Evolutionary conservation across 2,329 filamentous ascomycete species (phyloP).

Genomic region (Pseudopyricularia javanii): DNA sequence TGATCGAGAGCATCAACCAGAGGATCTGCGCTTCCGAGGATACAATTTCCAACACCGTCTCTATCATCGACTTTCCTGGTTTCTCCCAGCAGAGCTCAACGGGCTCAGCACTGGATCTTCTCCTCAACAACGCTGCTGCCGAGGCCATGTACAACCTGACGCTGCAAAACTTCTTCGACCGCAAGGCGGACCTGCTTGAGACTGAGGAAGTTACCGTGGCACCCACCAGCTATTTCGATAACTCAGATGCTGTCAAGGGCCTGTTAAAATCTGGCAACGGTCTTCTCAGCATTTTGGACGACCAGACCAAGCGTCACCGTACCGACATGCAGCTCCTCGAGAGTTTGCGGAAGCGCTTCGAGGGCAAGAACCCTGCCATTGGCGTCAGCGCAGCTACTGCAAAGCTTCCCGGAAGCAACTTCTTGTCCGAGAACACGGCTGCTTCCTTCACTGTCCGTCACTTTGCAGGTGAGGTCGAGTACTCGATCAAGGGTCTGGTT

Average conservation of each 20-base stretch:
- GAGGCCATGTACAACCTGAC: conserved; percentile 90
- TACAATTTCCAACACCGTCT: conserved; percentile 82
- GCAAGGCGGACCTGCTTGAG: conserved; percentile 84
- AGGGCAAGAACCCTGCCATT: conserved; percentile 88
- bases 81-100: conserved; percentile 80
- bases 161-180: conserved; percentile 90
- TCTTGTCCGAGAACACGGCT: conserved; percentile 67
- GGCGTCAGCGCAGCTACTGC: conserved; percentile 62
- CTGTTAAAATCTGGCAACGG: conserved; percentile 89
- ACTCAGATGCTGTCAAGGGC: conserved; percentile 85
- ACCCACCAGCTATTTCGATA: conserved; percentile 95
- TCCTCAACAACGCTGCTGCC: conserved; percentile 86
- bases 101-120: conserved; percentile 75
- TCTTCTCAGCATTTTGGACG: conserved; percentile 84
- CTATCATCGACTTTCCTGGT: conserved; percentile 91
- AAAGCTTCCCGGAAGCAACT: conserved; percentile 77
- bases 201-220: conserved; percentile 85
- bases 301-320: conserved; percentile 82
- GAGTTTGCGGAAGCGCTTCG: conserved; percentile 81
- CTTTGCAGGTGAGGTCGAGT: conserved; percentile 94
- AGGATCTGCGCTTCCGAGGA: conserved; percentile 80
- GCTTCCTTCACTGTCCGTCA: conserved; percentile 85
- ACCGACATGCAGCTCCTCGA: conserved; percentile 85
- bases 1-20: conserved; percentile 89
- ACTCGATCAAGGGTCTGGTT: conserved; percentile 72